Conservation (phyloP, 495 filamentous ascomycete genomes). For the Glonium stellatum region DNA sequence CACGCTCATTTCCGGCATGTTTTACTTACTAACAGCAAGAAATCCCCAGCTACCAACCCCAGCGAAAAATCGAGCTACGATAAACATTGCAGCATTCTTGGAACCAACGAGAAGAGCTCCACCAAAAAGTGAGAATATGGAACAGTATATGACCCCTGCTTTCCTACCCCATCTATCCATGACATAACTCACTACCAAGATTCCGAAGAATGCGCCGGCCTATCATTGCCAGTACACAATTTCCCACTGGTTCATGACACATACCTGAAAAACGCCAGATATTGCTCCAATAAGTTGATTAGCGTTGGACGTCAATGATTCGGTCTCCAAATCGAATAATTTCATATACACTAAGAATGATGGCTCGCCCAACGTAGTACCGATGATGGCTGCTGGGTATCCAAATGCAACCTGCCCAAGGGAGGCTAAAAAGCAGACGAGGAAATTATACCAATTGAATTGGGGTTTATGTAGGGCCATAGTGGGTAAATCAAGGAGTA, state of each 20-base stretch:
- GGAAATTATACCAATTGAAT: constrained; percentile 26
- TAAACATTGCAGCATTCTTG: constrained; percentile 21
- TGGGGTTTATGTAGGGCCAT: constrained; percentile 6
- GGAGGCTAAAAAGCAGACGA: constrained; percentile 15
- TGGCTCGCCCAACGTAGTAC: constrained; percentile 21
- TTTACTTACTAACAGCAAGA: constrained; percentile 20
- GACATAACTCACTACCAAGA: constrained; percentile 15
- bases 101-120: constrained; percentile 19
- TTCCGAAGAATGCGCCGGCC: constrained; percentile 21
- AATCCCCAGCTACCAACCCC: constrained; percentile 24
- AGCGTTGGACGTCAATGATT: constrained; percentile 11
- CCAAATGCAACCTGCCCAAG: constrained; percentile 25
- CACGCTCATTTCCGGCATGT: background rate
- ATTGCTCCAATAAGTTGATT: constrained; percentile 20
- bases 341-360: constrained; percentile 24
- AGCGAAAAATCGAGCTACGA: constrained; percentile 20
- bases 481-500: background rate
- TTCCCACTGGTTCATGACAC: background rate
- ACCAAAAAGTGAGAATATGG: constrained; percentile 17
- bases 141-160: constrained; percentile 21
- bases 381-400: constrained; percentile 22
- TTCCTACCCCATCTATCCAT: constrained; percentile 25
- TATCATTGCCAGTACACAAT: constrained; percentile 1
- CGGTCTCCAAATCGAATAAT: constrained; percentile 20
- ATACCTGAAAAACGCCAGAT: constrained; percentile 22